Percentiles rank a stretch among this genome's conserved stretches.
These are phyloP conservation scores for Eremothecium coryli DNA, from an alignment of 1,139 yeast species.

Conservation along the genomic window DNA sequence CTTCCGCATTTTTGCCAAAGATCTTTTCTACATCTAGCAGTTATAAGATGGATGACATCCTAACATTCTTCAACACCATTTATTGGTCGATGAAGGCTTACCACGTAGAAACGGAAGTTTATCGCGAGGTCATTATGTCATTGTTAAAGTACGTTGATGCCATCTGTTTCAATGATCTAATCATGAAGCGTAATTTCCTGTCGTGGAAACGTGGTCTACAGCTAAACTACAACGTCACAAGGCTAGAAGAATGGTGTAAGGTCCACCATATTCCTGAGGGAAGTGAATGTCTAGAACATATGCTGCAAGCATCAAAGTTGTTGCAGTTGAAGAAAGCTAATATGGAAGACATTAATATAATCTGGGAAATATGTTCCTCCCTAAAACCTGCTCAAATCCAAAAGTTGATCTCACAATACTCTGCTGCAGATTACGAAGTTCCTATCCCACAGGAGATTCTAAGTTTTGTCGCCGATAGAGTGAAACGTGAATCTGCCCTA, in stretches of 20 bases:
- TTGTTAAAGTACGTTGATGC: slow-evolving; percentile 84
- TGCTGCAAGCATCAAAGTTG: slow-evolving; percentile 88
- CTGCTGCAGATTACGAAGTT: slow-evolving; percentile 89
- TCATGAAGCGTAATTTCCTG: slow-evolving; percentile 88
- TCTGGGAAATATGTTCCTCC: slow-evolving; percentile 91
- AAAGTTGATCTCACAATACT: slow-evolving; percentile 80
- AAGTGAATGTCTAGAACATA: slow-evolving; percentile 74
- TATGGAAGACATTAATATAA: slow-evolving; percentile 81
- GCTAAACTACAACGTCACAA: slow-evolving; percentile 89
- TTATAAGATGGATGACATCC: slow-evolving; percentile 90
- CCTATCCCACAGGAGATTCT: slow-evolving; percentile 83
- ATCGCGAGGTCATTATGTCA: slow-evolving; percentile 78
- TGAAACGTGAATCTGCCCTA: slow-evolving; percentile 43
- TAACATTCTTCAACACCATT: slow-evolving; percentile 81
- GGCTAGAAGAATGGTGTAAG: slow-evolving; percentile 98
- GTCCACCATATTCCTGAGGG: slow-evolving; percentile 90
- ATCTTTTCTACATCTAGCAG: slow-evolving; percentile 62
- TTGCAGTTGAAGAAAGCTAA: slow-evolving; percentile 87
- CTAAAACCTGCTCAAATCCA: slow-evolving; percentile 92
- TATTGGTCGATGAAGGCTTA: slow-evolving; percentile 93
- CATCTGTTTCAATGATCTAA: slow-evolving; percentile 87
- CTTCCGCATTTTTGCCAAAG: slow-evolving; percentile 75
- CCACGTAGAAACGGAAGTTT: slow-evolving; percentile 76
- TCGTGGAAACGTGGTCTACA: slow-evolving; percentile 98
- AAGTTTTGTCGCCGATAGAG: slow-evolving; percentile 76